Percentiles rank a stretch among this genome's conserved stretches.
Evolutionary conservation across 2,329 filamentous ascomycete genomes (phyloP).

Genomic region (Emergomyces orientalis): DNA sequence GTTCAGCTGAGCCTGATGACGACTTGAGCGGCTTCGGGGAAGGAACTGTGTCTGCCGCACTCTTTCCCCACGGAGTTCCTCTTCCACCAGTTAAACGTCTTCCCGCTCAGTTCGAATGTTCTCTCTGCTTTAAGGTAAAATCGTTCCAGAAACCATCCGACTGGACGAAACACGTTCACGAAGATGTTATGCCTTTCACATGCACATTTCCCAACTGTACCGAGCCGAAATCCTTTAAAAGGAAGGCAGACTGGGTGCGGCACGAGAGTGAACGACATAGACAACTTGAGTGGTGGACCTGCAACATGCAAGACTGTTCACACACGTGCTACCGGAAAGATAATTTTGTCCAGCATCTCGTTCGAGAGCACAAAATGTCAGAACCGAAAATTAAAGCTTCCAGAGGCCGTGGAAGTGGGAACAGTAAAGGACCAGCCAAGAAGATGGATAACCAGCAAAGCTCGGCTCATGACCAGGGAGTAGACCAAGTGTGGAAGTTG

Average conservation of each 20-base stretch:
- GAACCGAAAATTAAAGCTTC: conserved; percentile 70
- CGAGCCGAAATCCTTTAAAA: conserved; percentile 85
- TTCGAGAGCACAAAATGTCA: conserved; percentile 77
- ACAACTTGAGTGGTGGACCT: conserved; percentile 85
- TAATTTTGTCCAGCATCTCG: conserved; percentile 87
- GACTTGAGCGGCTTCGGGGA: conserved; percentile 59
- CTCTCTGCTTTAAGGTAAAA: conserved; percentile 75
- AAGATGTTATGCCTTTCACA: conserved; percentile 86
- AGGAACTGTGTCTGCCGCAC: conserved; percentile 58
- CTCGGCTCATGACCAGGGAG: conserved; percentile 27
- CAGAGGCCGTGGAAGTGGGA: conserved; percentile 54
- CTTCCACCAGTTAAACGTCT: conserved; percentile 67
- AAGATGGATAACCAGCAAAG: conserved; percentile 21
- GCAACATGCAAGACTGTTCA: conserved; percentile 67
- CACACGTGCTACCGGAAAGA: conserved; percentile 81
- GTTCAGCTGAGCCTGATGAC: conserved; percentile 51
- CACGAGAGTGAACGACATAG: conserved; percentile 89
- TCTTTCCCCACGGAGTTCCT: conserved; percentile 72
- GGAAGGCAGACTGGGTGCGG: conserved; percentile 90
- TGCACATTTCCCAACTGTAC: conserved; percentile 79
- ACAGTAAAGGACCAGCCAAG: conserved; percentile 30
- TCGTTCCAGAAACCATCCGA: conserved; percentile 85
- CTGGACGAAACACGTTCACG: conserved; percentile 94
- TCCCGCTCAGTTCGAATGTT: conserved; percentile 83
- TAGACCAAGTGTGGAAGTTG: conserved; percentile 63